Base-by-base conservation (phyloP, 2,329 filamentous ascomycete genomes). In the Onygenales sp. region DNA sequence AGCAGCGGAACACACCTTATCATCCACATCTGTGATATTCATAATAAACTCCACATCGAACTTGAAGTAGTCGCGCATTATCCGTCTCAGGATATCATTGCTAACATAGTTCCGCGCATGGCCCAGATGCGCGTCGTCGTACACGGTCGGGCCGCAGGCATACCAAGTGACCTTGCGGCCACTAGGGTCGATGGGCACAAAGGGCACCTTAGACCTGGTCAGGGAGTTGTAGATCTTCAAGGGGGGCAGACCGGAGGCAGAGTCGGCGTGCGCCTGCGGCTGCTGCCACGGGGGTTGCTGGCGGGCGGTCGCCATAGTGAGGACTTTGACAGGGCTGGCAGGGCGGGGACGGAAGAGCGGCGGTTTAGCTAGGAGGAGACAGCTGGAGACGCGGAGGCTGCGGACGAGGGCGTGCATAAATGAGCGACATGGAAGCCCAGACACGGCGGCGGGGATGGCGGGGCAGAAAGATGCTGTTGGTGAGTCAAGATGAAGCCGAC, bases 21-120 rank as follows among this genome's bases (percentile, higher is more conserved):
- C 84, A 61, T 90, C 86, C 41, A 92, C 80, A 63, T 92, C 90
- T 32, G 90, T 95, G 58, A 93, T 89, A 72, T 95, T 95, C 85
- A 94, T 93, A 59, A 95, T 87, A 72, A 94, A 95, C 56, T 84
- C 82, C 60, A 95, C 82, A 43, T 89, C 75, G 69, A 87, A 93
- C 57, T 83, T 82, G 68, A 95, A 94, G 71, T 93, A 92, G 68
- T 92, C 83, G 64, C 80, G 77, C 69, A 95, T 72, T 62, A 95
- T 88, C 63, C 90, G 83, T 57, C 90, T 81, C 61, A 95, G 84
- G 59, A 95, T 90, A 69, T 95, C 90, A 45, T 88, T 92, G 49
- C 85, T 88, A 58, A 95, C 87, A 79, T 95, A 95, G 73, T 95
- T 95, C 61, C 89, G 79, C 33, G 88, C 89, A 70, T 95, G 89